phyloP scores from a whole-genome alignment of 1,284 basidiomycete species.

The Microbotryum violaceum region DNA sequence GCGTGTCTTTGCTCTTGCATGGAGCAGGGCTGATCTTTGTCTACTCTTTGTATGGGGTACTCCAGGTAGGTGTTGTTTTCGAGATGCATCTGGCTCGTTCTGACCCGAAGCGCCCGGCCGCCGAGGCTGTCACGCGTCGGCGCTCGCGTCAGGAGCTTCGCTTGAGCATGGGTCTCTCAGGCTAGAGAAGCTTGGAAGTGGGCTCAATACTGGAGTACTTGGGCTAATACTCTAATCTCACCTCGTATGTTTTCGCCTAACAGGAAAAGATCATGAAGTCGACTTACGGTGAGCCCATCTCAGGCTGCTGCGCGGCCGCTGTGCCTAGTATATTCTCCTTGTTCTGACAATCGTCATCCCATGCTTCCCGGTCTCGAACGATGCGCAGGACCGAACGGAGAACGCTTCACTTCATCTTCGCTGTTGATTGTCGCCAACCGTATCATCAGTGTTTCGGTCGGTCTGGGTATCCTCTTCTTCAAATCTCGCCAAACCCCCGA shows the following conservation, averaged over 20 bases:
- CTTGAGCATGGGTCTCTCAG: neutral
- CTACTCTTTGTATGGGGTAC: slow-evolving; percentile 31
- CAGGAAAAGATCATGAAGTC: slow-evolving; percentile 36
- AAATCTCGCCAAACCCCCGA: slow-evolving; percentile 6
- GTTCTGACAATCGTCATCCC: neutral
- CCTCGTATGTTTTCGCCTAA: neutral
- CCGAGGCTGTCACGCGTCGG: neutral
- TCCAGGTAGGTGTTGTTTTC: slow-evolving; percentile 1
- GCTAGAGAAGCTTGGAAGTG: neutral
- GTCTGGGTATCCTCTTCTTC: slow-evolving; percentile 22
- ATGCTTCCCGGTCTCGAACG: neutral
- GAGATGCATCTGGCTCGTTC: neutral
- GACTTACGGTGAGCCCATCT: slow-evolving; percentile 27
- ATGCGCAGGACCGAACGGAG: slow-evolving; percentile 17
- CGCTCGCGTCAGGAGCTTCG: neutral
- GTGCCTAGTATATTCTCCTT: neutral
- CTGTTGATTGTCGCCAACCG: slow-evolving; percentile 34
- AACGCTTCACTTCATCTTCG: slow-evolving; percentile 32
- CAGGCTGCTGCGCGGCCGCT: neutral
- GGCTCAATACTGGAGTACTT: neutral
- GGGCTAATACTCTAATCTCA: no score
- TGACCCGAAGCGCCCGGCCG: neutral
- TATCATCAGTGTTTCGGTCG: slow-evolving; percentile 26
- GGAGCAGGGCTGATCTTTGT: slow-evolving; percentile 26
- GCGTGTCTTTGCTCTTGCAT: slow-evolving; percentile 20